Base-by-base conservation (phyloP, 2,329 filamentous ascomycete genomes). In the Spiromastix sp. region DNA sequence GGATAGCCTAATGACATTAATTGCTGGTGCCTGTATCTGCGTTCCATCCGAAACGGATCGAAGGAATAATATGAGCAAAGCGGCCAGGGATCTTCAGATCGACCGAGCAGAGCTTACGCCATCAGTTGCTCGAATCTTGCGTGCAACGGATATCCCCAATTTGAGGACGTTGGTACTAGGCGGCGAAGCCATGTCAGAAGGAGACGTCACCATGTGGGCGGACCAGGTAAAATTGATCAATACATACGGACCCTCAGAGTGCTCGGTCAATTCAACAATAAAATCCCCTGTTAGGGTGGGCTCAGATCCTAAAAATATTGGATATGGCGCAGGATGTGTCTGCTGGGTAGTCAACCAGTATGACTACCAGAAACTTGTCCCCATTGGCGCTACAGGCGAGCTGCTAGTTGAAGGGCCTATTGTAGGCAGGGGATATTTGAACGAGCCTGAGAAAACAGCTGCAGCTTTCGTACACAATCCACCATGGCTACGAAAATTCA, bases 381-480 rank as follows among this genome's bases (percentile, higher is more conserved):
- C 77, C 0, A 43, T 70, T 4, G 83, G 81, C 0, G 68, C 83
- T 40, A 60, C 76, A 16, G 85, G 85, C 4, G 87, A 94, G 54
- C 71, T 94, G 17, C 82, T 78, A 2, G 67, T 94, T 16, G 85
- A 85, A 4, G 87, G 86, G 0, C 60, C 72, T 36, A 86, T 94
- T 48, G 66, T 93, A 31, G 85, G 86, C 5, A 65, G 72, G 32
- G 83, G 77, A 4, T 94, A 94, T 52, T 66, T 93, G 34, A 91
- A 93, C 49, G 72, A 84, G 10, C 71, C 74, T 0, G 77, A 87
- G 32, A 77, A 89, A 51, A 93, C 84, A 0, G 61, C 65, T 1
- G 62, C 68, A 12, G 77, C 76, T 0, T 94, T 94, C 48, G 61
- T 93, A n/a, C 52, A 76, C 1, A 75, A 79, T 18, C 61, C 68